phyloP scores from a whole-genome alignment of 2,329 filamentous ascomycete genomes.

The Claviceps sp. region DNA sequence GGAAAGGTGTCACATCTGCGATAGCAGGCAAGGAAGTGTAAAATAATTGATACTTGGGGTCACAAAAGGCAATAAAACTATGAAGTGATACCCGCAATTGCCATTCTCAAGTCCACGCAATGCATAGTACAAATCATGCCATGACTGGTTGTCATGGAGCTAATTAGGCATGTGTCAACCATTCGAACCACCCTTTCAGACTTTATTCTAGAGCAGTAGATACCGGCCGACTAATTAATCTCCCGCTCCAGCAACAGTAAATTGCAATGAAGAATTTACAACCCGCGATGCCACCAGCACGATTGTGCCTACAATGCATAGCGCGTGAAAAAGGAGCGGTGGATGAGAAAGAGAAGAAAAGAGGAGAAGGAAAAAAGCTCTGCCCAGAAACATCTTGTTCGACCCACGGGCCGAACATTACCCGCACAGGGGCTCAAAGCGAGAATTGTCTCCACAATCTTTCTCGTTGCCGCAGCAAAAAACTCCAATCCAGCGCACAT shows the following conservation, averaged over 20 bases:
- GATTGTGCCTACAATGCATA: conserved; percentile 14
- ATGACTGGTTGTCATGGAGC: neutral
- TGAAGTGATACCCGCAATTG: neutral
- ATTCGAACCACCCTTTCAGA: conserved; percentile 77
- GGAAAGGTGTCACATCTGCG: conserved; percentile 22
- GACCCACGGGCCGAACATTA: no score
- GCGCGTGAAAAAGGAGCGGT: conserved; percentile 17
- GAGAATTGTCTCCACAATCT: neutral
- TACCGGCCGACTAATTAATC: conserved; percentile 59
- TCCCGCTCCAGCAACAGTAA: conserved; percentile 40
- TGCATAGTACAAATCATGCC: neutral
- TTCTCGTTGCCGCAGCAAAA: conserved; percentile 6
- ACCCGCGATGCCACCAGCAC: conserved; percentile 40
- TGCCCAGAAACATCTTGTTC: neutral
- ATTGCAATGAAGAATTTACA: conserved; percentile 15
- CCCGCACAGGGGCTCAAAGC: neutral
- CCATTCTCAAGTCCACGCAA: neutral
- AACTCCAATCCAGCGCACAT: conserved; percentile 6
- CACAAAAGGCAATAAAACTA: neutral
- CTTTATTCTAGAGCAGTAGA: conserved; percentile 72
- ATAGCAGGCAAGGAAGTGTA: conserved; percentile 12
- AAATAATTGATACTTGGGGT: conserved; percentile 11
- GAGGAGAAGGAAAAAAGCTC: conserved; percentile 16
- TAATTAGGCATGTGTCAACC: conserved; percentile 49
- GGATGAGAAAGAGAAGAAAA: conserved; percentile 10